Evolutionary conservation across 352 stramenopile genomes (phyloP), one percentile per base, ranked within the genome.

Genomic region (Pythium phragmiticola): DNA sequence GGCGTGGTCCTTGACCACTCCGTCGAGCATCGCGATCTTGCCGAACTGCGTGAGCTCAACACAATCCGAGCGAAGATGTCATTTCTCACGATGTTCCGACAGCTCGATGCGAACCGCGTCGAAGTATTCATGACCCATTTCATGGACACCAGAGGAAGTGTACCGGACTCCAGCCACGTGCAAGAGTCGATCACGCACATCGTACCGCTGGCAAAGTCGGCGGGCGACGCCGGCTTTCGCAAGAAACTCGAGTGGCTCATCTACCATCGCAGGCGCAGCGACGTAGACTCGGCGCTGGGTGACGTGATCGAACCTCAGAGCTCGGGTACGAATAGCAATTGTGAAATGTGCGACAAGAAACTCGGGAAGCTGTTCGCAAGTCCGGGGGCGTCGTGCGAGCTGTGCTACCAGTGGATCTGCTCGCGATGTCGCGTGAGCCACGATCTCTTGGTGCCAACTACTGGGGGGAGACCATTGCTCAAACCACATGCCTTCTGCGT

Each of bases 241-340:
- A 85, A 86, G 70, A 89, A 85, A 42, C 56, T 89, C 28, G 61
- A 70, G 28, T 87, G 69, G 60, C 68, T 77, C 30, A 17, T 82
- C 49, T 61, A 68, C 42, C 60, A 70, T 13, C 65, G 47, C 13
- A n/a, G 47, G 19, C 41, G 6, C 14, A 34, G 45, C 4, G 50
- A 48, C 19, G 11, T 28, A 3, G 23, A 7, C 17, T 21, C 46
- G 7, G 49, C 39, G 36, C 28, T 30, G 7, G n/a, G 30, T 19
- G 47, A 60, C 23, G 42, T 21, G 0, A 58, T 62, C n/a, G 58
- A 62, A 3, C 19, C 60, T 37, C 41, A 33, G 51, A 51, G 60
- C 21, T 66, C 50, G 4, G 48, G 60, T 12, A 43, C 7, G 1
- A 48, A 51, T 16, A 42, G 53, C 36, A 7, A 14, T 7, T 68